A percentile compares a stretch with the other conserved stretches of the same genome.
These are phyloP conservation scores for Graphium sp. DNA, from an alignment of 2,329 filamentous ascomycete genomes.

Conservation along the genomic window DNA sequence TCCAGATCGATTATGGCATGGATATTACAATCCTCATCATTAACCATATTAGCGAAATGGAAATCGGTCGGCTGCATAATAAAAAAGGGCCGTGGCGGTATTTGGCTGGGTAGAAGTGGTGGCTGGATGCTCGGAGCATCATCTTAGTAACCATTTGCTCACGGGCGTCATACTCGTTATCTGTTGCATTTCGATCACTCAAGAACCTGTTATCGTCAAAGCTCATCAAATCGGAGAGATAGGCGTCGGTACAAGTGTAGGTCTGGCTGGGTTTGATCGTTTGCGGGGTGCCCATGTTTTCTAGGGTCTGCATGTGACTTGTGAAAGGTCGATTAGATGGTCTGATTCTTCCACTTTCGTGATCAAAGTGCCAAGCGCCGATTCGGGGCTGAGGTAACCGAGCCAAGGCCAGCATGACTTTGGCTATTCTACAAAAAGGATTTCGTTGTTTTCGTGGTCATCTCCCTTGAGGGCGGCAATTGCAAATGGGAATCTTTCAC, in stretches of 20 bases:
- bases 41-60: constrained; percentile 16
- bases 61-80: constrained; percentile 14
- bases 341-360: constrained; percentile 12
- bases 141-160: constrained; percentile 11
- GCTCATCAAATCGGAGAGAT: constrained; percentile 10
- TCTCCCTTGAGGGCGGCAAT: constrained; percentile 8
- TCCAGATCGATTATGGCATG: constrained; percentile 16
- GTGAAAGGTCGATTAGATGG: constrained; percentile 15
- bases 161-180: constrained; percentile 10
- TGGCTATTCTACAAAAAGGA: constrained; percentile 13
- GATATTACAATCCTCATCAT: constrained; percentile 17
- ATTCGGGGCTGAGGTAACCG: constrained; percentile 12
- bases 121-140: constrained; percentile 10
- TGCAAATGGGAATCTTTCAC: constrained; percentile 13
- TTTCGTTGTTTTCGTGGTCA: constrained; percentile 9
- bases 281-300: constrained; percentile 15
- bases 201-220: constrained; percentile 11
- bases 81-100: constrained; percentile 11
- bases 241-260: constrained; percentile 13
- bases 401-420: constrained; percentile 13
- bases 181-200: constrained; percentile 10
- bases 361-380: constrained; percentile 10
- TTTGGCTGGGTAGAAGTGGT: constrained; percentile 10
- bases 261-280: constrained; percentile 12
- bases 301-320: constrained; percentile 12